A percentile compares a stretch with the other conserved stretches of the same genome.
These are phyloP conservation scores for Yamadazyma membranifaciens DNA, from an alignment of 1,139 yeast genomes.

Conservation along the genomic window DNA sequence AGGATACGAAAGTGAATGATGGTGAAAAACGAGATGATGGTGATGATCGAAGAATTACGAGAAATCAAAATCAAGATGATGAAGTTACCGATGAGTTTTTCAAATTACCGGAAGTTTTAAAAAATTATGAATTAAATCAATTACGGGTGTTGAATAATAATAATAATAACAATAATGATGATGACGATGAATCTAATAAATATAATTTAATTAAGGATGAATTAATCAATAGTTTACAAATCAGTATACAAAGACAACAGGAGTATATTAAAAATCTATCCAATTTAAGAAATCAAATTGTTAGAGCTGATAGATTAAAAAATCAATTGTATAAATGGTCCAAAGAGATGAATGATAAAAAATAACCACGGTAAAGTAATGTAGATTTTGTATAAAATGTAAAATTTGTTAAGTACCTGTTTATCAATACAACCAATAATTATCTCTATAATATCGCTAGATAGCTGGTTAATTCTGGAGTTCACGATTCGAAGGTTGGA, in stretches of 20 bases:
- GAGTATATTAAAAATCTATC: conserved; percentile 82
- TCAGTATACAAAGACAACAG: conserved; percentile 76
- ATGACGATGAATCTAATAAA: conserved; percentile 24
- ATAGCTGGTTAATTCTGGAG: no score
- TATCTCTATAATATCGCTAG: no score
- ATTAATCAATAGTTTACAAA: conserved; percentile 44
- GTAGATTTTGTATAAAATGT: no score
- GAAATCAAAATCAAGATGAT: conserved; percentile 16
- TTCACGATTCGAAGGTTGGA: no score
- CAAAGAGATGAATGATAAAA: conserved; percentile 76
- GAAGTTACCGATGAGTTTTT: conserved; percentile 38
- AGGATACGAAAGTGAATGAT: conserved; percentile 14
- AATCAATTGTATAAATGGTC: conserved; percentile 77
- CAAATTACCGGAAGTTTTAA: conserved; percentile 35
- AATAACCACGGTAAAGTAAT: conserved; percentile 9
- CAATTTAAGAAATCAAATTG: conserved; percentile 68
- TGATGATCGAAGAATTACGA: conserved; percentile 48
- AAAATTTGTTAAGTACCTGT: no score
- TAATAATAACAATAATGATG: conserved; percentile 13
- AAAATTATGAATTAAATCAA: conserved; percentile 37
- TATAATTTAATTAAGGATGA: conserved; percentile 33
- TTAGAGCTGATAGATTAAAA: conserved; percentile 75
- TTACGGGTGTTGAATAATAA: conserved; percentile 4
- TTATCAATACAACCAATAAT: no score
- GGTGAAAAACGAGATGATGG: conserved; percentile 45